These are phyloP conservation scores for Diplosphaera chodatii DNA, from an alignment of 139 green algal genomes.

Conservation along the genomic window DNA sequence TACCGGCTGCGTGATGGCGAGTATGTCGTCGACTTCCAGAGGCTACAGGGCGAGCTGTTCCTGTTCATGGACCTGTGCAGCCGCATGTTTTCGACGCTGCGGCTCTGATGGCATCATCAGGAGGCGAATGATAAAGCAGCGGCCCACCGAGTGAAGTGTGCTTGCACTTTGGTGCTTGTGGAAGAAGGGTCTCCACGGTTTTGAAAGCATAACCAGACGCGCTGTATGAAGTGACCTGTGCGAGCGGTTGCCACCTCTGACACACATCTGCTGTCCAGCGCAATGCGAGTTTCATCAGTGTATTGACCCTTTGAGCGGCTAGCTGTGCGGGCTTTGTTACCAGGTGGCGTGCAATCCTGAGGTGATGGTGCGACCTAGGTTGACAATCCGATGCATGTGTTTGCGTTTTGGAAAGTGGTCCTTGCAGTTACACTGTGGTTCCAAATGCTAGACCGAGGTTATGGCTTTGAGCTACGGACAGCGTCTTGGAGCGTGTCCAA, in stretches of 20 bases:
- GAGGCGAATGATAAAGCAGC: too few species aligned
- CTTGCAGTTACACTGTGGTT: too few species aligned
- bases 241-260: too few species aligned
- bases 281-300: not conserved
- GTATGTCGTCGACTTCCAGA: constrained; percentile 91
- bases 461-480: too few species aligned
- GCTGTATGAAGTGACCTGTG: too few species aligned
- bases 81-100: constrained; percentile 43
- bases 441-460: too few species aligned
- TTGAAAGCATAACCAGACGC: not conserved
- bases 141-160: too few species aligned
- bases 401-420: too few species aligned
- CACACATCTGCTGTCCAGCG: not conserved
- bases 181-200: not conserved
- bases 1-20: constrained; percentile 93
- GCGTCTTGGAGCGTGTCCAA: not conserved
- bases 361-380: too few species aligned
- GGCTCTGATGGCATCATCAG: constrained; percentile 8
- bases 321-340: not conserved
- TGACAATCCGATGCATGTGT: too few species aligned
- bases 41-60: constrained; percentile 70
- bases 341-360: not conserved
- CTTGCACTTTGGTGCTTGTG: not conserved
- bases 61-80: constrained; percentile 81
- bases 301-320: not conserved